These are phyloP conservation scores for Mucuna pruriens DNA, from an alignment of 306 rosid species.

Conservation along the genomic window DNA sequence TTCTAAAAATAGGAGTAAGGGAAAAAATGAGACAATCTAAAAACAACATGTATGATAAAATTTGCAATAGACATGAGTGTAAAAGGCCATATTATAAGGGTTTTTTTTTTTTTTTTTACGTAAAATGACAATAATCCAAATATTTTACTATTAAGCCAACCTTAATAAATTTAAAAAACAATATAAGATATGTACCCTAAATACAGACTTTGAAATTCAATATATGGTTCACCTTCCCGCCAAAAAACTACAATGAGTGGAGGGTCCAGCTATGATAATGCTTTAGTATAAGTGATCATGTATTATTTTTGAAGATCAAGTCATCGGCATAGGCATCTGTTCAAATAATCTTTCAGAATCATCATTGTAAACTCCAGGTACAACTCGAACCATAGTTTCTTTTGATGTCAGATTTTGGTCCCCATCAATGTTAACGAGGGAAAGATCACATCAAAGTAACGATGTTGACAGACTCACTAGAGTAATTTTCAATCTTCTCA, in stretches of 20 bases:
- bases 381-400: conserved; percentile 56
- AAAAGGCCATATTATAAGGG: too few species aligned
- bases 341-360: conserved; percentile 91
- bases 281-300: conserved; percentile 9
- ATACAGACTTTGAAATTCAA: background rate
- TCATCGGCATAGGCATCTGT: conserved; percentile 95
- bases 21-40: too few species aligned
- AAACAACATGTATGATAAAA: too few species aligned
- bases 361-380: conserved; percentile 86
- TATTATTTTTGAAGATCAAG: conserved; percentile 51
- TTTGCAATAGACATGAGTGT: too few species aligned
- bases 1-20: too few species aligned
- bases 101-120: too few species aligned
- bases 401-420: conserved; percentile 46
- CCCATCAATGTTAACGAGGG: conserved; percentile 67
- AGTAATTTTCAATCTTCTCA: conserved; percentile 74
- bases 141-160: too few species aligned
- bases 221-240: conserved; percentile 1
- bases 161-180: too few species aligned
- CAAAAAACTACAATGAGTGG: conserved; percentile 16
- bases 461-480: conserved; percentile 67
- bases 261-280: conserved; percentile 4
- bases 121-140: too few species aligned
- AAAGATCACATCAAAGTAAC: conserved; percentile 54
- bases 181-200: conserved; percentile 36